A percentile compares a stretch with the other conserved stretches of the same genome.
These are phyloP conservation scores for Hortiboletus flavorubellus DNA, from an alignment of 768 basidiomycete genomes.

Conservation along the genomic window DNA sequence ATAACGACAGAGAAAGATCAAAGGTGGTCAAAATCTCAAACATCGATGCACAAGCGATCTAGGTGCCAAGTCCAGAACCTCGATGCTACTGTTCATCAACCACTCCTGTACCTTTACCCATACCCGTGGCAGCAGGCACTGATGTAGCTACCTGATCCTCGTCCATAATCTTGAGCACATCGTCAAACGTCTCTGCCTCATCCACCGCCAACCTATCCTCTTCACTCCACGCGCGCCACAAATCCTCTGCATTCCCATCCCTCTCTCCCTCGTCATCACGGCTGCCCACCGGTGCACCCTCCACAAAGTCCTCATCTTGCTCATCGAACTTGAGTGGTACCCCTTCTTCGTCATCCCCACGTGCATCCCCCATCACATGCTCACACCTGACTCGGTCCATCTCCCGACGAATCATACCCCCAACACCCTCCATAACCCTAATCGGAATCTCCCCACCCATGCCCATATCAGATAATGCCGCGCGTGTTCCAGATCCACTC, in stretches of 20 bases:
- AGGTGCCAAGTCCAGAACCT: too few relatives aligned
- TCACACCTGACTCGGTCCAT: constrained; percentile 29
- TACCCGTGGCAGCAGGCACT: neutral
- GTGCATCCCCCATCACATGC: neutral
- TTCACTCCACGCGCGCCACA: constrained; percentile 27
- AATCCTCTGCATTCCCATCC: constrained; percentile 14
- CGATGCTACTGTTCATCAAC: neutral
- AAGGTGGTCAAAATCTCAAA: neutral
- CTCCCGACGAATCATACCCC: constrained; percentile 51
- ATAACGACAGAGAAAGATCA: too few relatives aligned
- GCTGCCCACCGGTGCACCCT: constrained; percentile 1
- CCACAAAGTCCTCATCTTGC: constrained; percentile 60
- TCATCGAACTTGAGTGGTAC: constrained; percentile 57
- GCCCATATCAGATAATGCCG: constrained; percentile 15
- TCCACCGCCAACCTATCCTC: constrained; percentile 27
- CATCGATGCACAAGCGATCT: neutral
- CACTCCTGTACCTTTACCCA: neutral
- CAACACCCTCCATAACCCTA: constrained; percentile 54
- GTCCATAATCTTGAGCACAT: constrained; percentile 33
- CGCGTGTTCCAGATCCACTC: constrained; percentile 13
- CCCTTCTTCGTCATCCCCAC: constrained; percentile 1
- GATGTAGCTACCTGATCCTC: constrained; percentile 28
- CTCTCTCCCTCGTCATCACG: neutral
- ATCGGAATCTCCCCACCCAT: constrained; percentile 41
- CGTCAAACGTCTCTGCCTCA: constrained; percentile 32